Base-by-base conservation (phyloP, 2,329 filamentous ascomycete species). In the Chaetomium olivaceum region DNA sequence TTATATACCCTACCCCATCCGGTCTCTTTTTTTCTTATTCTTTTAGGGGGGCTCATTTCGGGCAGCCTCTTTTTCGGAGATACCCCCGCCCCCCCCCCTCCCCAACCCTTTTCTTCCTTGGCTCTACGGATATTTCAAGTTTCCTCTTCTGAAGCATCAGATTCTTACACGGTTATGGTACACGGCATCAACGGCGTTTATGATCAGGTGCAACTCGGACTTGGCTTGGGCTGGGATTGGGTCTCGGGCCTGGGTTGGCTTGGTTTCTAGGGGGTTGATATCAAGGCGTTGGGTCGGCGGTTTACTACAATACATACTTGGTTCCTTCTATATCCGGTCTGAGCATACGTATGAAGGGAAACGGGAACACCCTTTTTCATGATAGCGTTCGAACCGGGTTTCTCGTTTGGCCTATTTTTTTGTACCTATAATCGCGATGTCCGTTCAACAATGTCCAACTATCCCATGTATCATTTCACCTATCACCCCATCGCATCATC, bases 231-330 rank as follows among this genome's bases (percentile, higher is more conserved):
- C 16, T 43, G 36, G 25, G 23, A 19, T 43, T 58, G 23, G 56
- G 23, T 46, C 23, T 21, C 25, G 36, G 33, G 21, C 11, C 46
- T 11, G 56, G 19, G 21, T 52, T 23, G 31, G 9, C 33, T 46
- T 5, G 29, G n/a, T 19, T 29, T 29, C 6, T 19, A 14, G 21
- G 25, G 14, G 33, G 19, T 58, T 27, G 23, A 46, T 43, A 58
- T 11, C 14, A n/a, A 19, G 58, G 31, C 58, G 58, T 61, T 61
- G 58, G 58, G 46, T 52, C 21, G 58, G 31, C 12, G 31, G 48
- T 12, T 16, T 21, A n/a, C 14, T 55, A n/a, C n/a, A n/a, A n/a
- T n/a, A n/a, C n/a, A n/a, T n/a, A 2, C 8, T 55, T 27, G 11
- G 23, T 58, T 25, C 33, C 27, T 52, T 11, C 21, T 29, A 23